phyloP scores from a whole-genome alignment of 2,329 filamentous ascomycete genomes.

The Ceratocystiopsis sp. region DNA sequence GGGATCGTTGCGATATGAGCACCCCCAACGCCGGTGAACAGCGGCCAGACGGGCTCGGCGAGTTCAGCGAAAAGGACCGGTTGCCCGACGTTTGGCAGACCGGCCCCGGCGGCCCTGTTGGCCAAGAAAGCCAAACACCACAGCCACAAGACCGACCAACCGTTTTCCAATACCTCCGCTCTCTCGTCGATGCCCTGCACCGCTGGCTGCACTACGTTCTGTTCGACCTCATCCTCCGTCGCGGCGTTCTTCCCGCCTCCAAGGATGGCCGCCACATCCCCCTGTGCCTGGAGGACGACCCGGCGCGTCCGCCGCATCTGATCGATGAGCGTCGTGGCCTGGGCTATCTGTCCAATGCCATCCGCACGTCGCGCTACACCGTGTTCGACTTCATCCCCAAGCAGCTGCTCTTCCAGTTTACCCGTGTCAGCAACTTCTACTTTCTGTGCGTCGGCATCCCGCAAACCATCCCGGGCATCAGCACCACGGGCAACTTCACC shows the following conservation, averaged over 20 bases:
- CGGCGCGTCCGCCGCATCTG: constrained; percentile 15
- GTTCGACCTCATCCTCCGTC: constrained; percentile 21
- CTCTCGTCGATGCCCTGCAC: neutral
- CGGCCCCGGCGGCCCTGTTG: no score
- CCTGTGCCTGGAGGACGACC: constrained; percentile 19
- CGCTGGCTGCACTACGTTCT: constrained; percentile 22
- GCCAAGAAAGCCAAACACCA: no score
- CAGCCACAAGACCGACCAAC: neutral
- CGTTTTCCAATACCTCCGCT: neutral
- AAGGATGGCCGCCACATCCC: constrained; percentile 14
- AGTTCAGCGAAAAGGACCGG: no score
- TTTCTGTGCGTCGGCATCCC: constrained; percentile 72
- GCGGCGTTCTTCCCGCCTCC: constrained; percentile 11
- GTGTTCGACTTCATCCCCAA: constrained; percentile 73
- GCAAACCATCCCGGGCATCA: constrained; percentile 63
- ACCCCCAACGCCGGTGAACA: no score
- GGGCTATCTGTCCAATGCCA: constrained; percentile 41
- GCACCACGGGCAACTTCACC: constrained; percentile 59
- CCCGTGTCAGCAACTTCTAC: constrained; percentile 73
- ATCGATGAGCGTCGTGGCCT: constrained; percentile 34
- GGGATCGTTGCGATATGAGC: no score
- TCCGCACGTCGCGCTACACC: constrained; percentile 71
- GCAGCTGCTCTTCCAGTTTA: constrained; percentile 72
- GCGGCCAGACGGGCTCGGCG: no score
- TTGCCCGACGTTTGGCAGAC: no score